phyloP scores from a whole-genome alignment of 768 basidiomycete genomes.

The Agrocybe chaxingu region DNA sequence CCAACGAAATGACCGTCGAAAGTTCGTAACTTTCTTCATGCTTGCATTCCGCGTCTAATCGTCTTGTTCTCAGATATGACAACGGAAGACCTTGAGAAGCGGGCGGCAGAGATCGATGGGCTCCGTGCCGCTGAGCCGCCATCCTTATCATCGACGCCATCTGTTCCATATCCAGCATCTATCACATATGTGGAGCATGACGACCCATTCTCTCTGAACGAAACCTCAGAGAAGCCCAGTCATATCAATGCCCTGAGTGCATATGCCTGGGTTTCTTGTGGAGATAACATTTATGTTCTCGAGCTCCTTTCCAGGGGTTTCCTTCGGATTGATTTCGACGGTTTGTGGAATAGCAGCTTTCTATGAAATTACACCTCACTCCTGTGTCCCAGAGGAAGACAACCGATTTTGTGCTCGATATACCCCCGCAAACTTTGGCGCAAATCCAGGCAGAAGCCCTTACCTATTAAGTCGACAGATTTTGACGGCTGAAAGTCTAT shows the following conservation, averaged over 20 bases:
- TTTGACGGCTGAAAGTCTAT: conserved; percentile 50
- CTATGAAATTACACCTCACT: not conserved
- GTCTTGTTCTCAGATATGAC: conserved; percentile 43
- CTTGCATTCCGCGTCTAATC: not conserved
- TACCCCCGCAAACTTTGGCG: conserved; percentile 48
- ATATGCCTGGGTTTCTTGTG: conserved; percentile 80
- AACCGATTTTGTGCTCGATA: conserved; percentile 47
- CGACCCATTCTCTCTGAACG: conserved; percentile 62
- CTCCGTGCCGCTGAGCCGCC: not conserved
- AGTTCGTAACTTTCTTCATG: conserved; percentile 33
- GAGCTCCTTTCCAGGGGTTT: conserved; percentile 72
- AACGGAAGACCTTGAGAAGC: conserved; percentile 43
- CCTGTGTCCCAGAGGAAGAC: conserved; percentile 10
- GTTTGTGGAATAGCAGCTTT: conserved; percentile 13
- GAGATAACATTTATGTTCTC: conserved; percentile 65
- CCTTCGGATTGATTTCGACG: conserved; percentile 55
- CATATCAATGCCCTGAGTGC: conserved; percentile 52
- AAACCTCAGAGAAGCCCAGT: conserved; percentile 47
- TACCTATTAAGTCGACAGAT: conserved; percentile 52
- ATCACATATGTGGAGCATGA: conserved; percentile 78
- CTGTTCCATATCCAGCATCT: conserved; percentile 42
- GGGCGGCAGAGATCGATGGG: conserved; percentile 17
- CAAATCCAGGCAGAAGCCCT: conserved; percentile 40
- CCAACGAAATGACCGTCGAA: conserved; percentile 58
- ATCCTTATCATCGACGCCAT: not conserved